phyloP scores from a whole-genome alignment of 2,329 filamentous ascomycete genomes.

The Cercospora zeina region DNA sequence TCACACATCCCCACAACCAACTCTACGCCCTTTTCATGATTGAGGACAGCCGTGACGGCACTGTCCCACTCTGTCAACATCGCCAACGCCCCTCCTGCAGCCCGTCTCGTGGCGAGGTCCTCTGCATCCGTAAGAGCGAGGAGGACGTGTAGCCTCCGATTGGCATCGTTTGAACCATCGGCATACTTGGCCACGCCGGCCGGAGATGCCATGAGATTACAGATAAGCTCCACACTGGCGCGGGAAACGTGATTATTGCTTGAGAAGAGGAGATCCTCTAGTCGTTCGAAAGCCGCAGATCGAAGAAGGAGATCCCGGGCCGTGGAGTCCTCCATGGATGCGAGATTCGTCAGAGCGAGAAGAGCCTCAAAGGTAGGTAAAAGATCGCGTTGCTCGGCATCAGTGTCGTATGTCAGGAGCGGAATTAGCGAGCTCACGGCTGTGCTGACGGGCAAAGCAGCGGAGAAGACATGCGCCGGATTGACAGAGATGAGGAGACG shows the following conservation, averaged over 20 bases:
- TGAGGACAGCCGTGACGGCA: slow-evolving; percentile 69
- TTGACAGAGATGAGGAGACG: slow-evolving; percentile 67
- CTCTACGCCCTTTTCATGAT: slow-evolving; percentile 68
- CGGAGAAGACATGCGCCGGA: slow-evolving; percentile 73
- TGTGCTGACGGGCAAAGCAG: slow-evolving; percentile 68
- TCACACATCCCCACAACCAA: slow-evolving; percentile 78
- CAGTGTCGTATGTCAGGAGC: slow-evolving; percentile 67
- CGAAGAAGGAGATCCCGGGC: slow-evolving; percentile 70
- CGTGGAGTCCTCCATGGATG: slow-evolving; percentile 66
- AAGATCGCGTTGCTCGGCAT: slow-evolving; percentile 66
- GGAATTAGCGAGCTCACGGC: slow-evolving; percentile 80
- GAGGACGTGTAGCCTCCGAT: slow-evolving; percentile 75
- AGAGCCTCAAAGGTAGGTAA: slow-evolving; percentile 87
- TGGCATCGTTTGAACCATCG: slow-evolving; percentile 65
- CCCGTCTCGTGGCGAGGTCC: slow-evolving; percentile 74
- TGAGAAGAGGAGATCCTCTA: slow-evolving; percentile 83
- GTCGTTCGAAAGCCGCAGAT: slow-evolving; percentile 62
- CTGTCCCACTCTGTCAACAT: slow-evolving; percentile 77
- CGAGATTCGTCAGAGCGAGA: slow-evolving; percentile 90
- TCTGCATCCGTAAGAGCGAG: slow-evolving; percentile 86
- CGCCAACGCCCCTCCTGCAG: slow-evolving; percentile 84
- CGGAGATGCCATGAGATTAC: slow-evolving; percentile 76
- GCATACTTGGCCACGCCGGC: slow-evolving; percentile 69
- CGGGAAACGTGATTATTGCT: slow-evolving; percentile 74
- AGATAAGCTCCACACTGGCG: slow-evolving; percentile 83